Base-by-base conservation (phyloP, 805 yeast species). In the Yarrowia sp. region DNA sequence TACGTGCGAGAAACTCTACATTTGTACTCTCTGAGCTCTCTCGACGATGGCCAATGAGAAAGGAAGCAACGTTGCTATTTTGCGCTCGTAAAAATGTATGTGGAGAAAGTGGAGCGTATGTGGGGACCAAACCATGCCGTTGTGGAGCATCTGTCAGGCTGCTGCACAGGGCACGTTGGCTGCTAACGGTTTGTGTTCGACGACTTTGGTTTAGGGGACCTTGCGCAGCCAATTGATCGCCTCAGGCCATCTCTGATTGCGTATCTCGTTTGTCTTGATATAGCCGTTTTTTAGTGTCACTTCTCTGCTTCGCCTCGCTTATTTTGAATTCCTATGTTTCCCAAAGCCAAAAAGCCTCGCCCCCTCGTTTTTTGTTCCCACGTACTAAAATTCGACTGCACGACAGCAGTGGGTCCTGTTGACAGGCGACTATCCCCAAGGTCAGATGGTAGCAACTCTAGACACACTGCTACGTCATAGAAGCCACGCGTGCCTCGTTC, bases 221-320 rank as follows among this genome's bases (percentile, higher is more conserved):
- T n/a, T n/a, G n/a, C n/a, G n/a, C n/a, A n/a, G 10, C 38, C 14
- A 22, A 21, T 19, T 10, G 6, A 8, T 38, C 4, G 7, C 10
- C 31, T 24, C 19, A 41, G 21, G 4, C 49, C 33, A 16, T 22
- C 19, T 6, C 1, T 8, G 8, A 22, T 3, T 2, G 29, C 29
- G 12, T 13, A 7, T 14, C n/a, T 9, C 10, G 13, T 8, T 16
- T 18, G 5, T 6, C 3, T 16, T 27, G 9, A 2, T 18, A 29
- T 44, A 29, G 51, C 29, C 51, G 51, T 18, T 33, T 29, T 41
- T 60, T 18, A 60, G 32, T 16, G 12, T 33, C 32, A 6, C 21
- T 44, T 24, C 21, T 13, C 35, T 29, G 51, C 51, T 44, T 29
- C 35, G 51, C 51, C 51, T 44, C 51, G 51, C 51, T 44, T 44